Conservation (phyloP, 179 eudicot genomes). For the Spinacia oleracea region DNA sequence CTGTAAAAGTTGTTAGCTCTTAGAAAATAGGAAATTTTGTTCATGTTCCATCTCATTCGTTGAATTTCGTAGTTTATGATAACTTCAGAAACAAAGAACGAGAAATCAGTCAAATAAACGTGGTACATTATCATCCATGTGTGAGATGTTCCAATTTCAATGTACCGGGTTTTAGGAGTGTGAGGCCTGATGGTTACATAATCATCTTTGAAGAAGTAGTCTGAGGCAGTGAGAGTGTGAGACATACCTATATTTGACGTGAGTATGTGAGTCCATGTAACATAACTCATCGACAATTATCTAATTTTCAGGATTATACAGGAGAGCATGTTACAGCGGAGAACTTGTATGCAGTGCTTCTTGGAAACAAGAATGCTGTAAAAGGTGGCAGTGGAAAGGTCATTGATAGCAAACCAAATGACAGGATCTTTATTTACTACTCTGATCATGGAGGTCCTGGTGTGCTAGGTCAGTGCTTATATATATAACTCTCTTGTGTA, state of each 20-base stretch:
- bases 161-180: too few species aligned
- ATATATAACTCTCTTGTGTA: too few species aligned
- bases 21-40: too few species aligned
- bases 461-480: constrained; percentile 63
- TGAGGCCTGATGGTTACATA: too few species aligned
- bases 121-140: too few species aligned
- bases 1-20: neutral
- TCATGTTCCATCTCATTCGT: too few species aligned
- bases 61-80: too few species aligned
- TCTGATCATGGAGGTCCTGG: constrained; percentile 99
- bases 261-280: neutral
- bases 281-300: neutral
- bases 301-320: constrained; percentile 67
- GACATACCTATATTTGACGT: too few species aligned
- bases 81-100: too few species aligned
- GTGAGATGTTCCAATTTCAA: too few species aligned
- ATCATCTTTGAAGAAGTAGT: too few species aligned
- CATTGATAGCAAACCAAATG: constrained; percentile 73
- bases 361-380: constrained; percentile 64
- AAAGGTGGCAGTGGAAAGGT: constrained; percentile 95
- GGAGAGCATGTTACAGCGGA: constrained; percentile 65
- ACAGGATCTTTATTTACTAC: constrained; percentile 79
- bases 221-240: neutral
- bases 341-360: constrained; percentile 71
- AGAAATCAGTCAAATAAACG: too few species aligned